Percentiles rank a stretch among this genome's conserved stretches.
Evolutionary conservation across 164 flowering plant genomes (phyloP).

Genomic region (Aristolochia californica): DNA sequence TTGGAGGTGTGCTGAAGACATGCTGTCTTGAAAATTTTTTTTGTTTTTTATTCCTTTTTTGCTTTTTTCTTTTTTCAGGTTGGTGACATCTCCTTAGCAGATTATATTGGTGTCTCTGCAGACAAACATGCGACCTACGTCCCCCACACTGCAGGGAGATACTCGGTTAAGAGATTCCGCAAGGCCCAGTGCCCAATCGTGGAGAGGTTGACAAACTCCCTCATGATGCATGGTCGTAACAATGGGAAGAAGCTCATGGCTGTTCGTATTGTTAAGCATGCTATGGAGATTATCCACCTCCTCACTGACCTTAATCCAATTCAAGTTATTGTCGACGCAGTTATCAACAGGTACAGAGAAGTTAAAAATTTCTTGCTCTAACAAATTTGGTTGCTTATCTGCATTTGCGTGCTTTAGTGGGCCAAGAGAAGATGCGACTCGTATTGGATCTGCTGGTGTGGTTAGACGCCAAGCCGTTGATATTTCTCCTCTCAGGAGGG

Average conservation of each 20-base stretch:
- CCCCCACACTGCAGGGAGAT: conserved; percentile 27
- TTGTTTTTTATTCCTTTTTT: not conserved
- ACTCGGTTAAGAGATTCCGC: conserved; percentile 24
- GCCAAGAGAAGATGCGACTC: conserved; percentile 27
- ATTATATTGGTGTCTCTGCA: conserved; percentile 16
- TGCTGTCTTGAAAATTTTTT: too few species aligned
- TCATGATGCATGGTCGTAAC: conserved; percentile 33
- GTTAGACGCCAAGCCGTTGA: conserved; percentile 26
- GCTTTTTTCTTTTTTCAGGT: conserved; percentile 17
- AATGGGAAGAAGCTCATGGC: conserved; percentile 32
- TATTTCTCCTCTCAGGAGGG: conserved; percentile 25
- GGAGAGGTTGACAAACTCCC: conserved; percentile 27
- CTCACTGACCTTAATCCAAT: conserved; percentile 28
- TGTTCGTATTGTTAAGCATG: conserved; percentile 26
- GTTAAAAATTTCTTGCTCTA: not conserved
- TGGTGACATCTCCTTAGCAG: conserved; percentile 19
- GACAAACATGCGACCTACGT: conserved; percentile 23
- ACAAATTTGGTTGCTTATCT: not conserved
- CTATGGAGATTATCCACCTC: conserved; percentile 30
- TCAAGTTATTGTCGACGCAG: conserved; percentile 30
- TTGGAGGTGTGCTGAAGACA: too few species aligned
- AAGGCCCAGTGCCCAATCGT: conserved; percentile 29
- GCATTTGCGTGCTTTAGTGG: conserved; percentile 11
- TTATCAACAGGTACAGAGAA: conserved; percentile 25
- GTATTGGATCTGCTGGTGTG: conserved; percentile 29